Evolutionary conservation across 495 filamentous ascomycete species (phyloP), one percentile per base, ranked within the genome.

Genomic region (Elaphomyces granulatus): DNA sequence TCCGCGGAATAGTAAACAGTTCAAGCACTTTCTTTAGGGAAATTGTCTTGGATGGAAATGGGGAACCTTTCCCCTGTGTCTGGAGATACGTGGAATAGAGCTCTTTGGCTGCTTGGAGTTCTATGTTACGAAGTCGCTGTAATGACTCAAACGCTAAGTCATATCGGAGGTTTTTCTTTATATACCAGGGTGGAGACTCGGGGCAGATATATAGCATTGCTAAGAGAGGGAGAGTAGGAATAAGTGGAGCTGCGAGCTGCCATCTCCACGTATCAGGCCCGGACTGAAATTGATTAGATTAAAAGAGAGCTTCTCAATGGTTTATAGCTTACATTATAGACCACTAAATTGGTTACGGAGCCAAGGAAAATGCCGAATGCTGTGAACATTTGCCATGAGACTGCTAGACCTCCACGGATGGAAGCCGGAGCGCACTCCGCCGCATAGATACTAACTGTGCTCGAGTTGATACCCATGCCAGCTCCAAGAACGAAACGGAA

Each of bases 121-220:
- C 56, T 1, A 66, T 68, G 45, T 74, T 72, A 18, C 79, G 75
- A 2, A 84, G 70, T 16, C 70, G 66, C 20, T 66, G 55, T 8
- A 82, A 66, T 28, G 74, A 76, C n/a, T 59, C 36, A 50, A 71
- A 81, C 2, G 78, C 77, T n/a, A n/a, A n/a, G 38, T 75, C 54
- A 44, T 35, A 43, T 47, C 60, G 72, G 60, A 47, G 63, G 39
- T 66, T 63, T 37, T 78, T 73, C 46, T 76, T 76, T 46, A 82
- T 74, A 40, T 67, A 68, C 78, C 78, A 81, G 34, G 78, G 70
- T 18, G 81, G 78, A 3, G 77, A 82, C 51, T 84, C 80, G 3
- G 71, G 73, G 45, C 75, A 80, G 48, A 81, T 70, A 20, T 61
- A 78, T 40, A 83, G 72, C 21, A 75, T 72, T 37, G 75, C 34